Conservation (phyloP, 1,284 basidiomycete species). For the Tilletia walkeri region DNA sequence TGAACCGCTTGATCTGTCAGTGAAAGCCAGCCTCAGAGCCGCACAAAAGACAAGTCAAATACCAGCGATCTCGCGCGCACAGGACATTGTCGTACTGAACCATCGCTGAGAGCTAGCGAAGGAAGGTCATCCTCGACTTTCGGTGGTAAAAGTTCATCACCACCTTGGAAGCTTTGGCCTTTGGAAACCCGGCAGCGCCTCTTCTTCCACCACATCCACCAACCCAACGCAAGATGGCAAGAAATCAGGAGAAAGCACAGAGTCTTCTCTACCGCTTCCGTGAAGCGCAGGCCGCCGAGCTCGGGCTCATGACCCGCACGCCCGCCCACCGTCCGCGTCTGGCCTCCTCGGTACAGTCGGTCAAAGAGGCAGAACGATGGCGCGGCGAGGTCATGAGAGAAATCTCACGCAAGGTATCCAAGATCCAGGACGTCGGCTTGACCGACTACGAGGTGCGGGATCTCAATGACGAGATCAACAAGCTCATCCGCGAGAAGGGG, state of each 20-base stretch:
- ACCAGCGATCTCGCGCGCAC: no score
- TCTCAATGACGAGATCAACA: slow-evolving; percentile 97
- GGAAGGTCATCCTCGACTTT: no score
- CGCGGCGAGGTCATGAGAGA: slow-evolving; percentile 90
- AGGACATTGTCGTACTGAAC: no score
- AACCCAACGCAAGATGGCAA: slow-evolving; percentile 36
- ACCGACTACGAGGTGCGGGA: slow-evolving; percentile 95
- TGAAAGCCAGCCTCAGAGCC: no score
- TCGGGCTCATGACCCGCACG: slow-evolving; percentile 75
- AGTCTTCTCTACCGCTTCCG: slow-evolving; percentile 99
- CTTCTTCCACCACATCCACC: background rate
- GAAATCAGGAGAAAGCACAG: slow-evolving; percentile 55
- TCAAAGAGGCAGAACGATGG: slow-evolving; percentile 93
- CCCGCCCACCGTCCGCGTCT: slow-evolving; percentile 80
- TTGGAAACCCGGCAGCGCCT: no score
- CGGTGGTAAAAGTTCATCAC: no score
- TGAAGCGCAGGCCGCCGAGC: slow-evolving; percentile 90
- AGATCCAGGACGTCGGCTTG: slow-evolving; percentile 88
- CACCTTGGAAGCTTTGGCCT: background rate
- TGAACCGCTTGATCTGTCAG: no score
- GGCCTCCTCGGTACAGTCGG: slow-evolving; percentile 82
- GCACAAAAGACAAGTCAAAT: no score
- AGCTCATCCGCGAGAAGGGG: slow-evolving; percentile 85
- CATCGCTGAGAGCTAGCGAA: no score
- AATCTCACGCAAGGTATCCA: slow-evolving; percentile 91